A percentile compares a stretch with the other conserved stretches of the same genome.
phyloP scores from a whole-genome alignment of 192 early-diverging fungal genomes.

The Podila verticillata region DNA sequence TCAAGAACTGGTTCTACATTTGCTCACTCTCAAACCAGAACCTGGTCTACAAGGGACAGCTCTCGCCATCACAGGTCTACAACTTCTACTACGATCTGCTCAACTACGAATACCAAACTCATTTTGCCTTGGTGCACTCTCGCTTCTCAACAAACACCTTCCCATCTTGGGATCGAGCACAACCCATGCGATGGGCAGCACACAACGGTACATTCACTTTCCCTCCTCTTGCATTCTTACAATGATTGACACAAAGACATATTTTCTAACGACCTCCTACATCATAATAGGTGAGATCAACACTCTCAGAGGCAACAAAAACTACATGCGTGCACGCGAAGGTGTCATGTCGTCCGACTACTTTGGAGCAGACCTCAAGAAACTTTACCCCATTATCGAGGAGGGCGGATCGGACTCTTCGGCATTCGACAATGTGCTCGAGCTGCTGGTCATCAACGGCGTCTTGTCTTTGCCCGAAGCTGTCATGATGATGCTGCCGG shows the following conservation, averaged over 20 bases:
- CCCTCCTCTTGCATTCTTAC: background rate
- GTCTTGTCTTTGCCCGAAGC: slow-evolving; percentile 92
- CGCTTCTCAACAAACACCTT: slow-evolving; percentile 99
- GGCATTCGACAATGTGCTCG: slow-evolving; percentile 96
- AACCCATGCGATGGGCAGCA: slow-evolving; percentile 97
- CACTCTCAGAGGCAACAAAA: slow-evolving; percentile 98
- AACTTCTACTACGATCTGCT: slow-evolving; percentile 91
- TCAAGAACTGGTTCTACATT: slow-evolving; percentile 95
- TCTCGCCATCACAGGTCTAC: slow-evolving; percentile 94
- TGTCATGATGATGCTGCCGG: slow-evolving; percentile 99
- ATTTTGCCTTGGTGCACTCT: slow-evolving; percentile 98
- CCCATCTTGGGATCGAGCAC: slow-evolving; percentile 98
- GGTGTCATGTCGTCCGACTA: slow-evolving; percentile 87
- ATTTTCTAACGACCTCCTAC: background rate
- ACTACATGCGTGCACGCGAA: slow-evolving; percentile 99
- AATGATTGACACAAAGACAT: background rate
- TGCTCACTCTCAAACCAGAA: slow-evolving; percentile 96
- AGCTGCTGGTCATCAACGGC: slow-evolving; percentile 93
- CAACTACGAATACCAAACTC: slow-evolving; percentile 83
- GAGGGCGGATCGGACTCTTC: slow-evolving; percentile 96
- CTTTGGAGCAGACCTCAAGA: slow-evolving; percentile 81
- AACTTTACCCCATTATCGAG: slow-evolving; percentile 94
- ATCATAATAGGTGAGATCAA: slow-evolving; percentile 89
- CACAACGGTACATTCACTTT: slow-evolving; percentile 84
- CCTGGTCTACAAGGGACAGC: slow-evolving; percentile 98